Evolutionary conservation across 768 basidiomycete genomes (phyloP), one percentile per base, ranked within the genome.

Genomic region (Cytidiella melzeri): DNA sequence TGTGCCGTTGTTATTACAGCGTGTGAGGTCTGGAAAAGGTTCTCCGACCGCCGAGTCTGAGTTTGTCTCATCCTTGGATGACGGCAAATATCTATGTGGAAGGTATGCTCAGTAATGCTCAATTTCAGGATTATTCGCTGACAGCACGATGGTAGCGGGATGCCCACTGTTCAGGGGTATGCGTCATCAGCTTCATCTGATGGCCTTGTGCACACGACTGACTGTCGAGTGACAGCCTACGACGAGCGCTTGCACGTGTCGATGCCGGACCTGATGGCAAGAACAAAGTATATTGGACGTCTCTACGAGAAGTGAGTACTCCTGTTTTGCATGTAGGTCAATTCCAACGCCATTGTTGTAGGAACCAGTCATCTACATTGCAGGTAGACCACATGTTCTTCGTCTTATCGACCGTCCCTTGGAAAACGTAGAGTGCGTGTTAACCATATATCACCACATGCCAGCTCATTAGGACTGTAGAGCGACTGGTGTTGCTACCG

Each of bases 321-420:
- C 5, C 28, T 1, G 37, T 6, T 48, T n/a, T 34, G 39, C 30
- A 24, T 25, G 24, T n/a, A n/a, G n/a, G n/a, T n/a, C n/a, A n/a
- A n/a, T n/a, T n/a, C n/a, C n/a, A n/a, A n/a, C n/a, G n/a, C n/a
- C n/a, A 18, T 23, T 48, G 21, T 6, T 58, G 5, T 48, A 90
- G 87, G 94, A 96, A 70, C 94, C 94, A 21, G 95, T 98, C 3
- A 74, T 97, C 39, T 96, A 93, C 60, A 76, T 96, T 41, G 78
- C 83, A 23, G 90, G 91, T 5, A 73, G 84, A 47, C 90, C 92
- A 1, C 93, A 96, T 61, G 95, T 98, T 10, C 72, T 99, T 11
- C 84, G 96, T 12, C 75, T 94, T 1, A 77, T 92, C 4, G 83
- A 90, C 61, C 81, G 82, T 41, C 96, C 96, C 0, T 69, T 98